Evolutionary conservation across 257 asterid species (phyloP).

Genomic region (Scutellaria baicalensis): DNA sequence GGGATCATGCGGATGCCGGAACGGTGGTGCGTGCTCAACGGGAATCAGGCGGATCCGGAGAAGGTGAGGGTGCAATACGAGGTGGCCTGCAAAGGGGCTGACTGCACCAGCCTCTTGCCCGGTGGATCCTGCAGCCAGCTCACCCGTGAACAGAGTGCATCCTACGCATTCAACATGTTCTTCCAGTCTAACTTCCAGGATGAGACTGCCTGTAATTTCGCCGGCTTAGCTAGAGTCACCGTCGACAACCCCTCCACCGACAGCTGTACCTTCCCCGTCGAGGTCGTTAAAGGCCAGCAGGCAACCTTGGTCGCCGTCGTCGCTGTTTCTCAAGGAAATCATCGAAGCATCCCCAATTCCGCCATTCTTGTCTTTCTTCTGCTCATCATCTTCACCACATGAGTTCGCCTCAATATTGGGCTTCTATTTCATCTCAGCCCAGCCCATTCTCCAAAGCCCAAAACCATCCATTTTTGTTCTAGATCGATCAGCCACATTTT

Average conservation of each 20-base stretch:
- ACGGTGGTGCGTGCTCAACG: slow-evolving; percentile 29
- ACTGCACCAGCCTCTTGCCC: slow-evolving; percentile 13
- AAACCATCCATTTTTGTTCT: too few relatives aligned
- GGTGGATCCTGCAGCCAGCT: slow-evolving; percentile 30
- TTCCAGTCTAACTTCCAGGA: slow-evolving; percentile 15
- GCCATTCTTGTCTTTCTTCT: not conserved
- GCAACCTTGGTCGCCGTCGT: not conserved
- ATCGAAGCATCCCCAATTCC: not conserved
- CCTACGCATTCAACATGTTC: slow-evolving; percentile 29
- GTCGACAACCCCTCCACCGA: slow-evolving; percentile 20
- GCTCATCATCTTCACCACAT: not conserved
- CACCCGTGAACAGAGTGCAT: not conserved
- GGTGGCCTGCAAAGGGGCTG: not conserved
- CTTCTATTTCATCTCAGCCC: too few relatives aligned
- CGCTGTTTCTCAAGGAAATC: not conserved
- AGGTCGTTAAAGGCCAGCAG: slow-evolving; percentile 28
- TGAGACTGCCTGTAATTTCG: slow-evolving; percentile 10
- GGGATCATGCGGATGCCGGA: slow-evolving; percentile 32
- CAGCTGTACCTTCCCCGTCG: slow-evolving; percentile 31
- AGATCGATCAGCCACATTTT: too few relatives aligned
- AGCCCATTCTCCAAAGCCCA: too few relatives aligned
- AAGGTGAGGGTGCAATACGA: not conserved
- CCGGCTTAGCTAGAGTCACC: slow-evolving; percentile 12
- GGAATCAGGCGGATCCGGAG: not conserved
- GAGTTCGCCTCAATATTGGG: too few relatives aligned